Percentiles rank a stretch among this genome's conserved stretches.
These are phyloP conservation scores for Pterocarpus santalinus DNA, from an alignment of 306 rosid species.

Conservation along the genomic window DNA sequence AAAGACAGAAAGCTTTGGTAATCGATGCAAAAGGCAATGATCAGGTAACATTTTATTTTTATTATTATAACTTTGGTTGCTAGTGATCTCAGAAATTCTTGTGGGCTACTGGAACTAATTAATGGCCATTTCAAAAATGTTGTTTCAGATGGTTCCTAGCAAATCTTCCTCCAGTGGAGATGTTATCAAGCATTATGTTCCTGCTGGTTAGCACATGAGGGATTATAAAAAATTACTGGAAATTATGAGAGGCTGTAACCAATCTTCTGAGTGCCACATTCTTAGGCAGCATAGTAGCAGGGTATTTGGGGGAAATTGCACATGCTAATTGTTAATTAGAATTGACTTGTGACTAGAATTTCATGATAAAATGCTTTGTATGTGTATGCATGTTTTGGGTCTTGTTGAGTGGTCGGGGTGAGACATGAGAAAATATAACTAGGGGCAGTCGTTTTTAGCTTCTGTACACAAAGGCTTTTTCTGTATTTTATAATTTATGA, in stretches of 20 bases:
- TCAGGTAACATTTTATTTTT: constrained; percentile 53
- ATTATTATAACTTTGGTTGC: neutral
- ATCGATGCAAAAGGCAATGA: constrained; percentile 48
- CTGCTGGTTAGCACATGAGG: constrained; percentile 41
- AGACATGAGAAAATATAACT: neutral
- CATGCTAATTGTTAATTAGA: constrained; percentile 10
- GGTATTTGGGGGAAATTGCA: constrained; percentile 3
- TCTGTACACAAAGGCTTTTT: neutral
- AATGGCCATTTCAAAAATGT: neutral
- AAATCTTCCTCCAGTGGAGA: constrained; percentile 46
- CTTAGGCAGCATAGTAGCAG: constrained; percentile 10
- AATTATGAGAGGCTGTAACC: neutral
- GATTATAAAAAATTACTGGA: neutral
- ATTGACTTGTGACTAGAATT: constrained; percentile 25
- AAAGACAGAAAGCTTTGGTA: constrained; percentile 48
- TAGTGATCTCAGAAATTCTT: neutral
- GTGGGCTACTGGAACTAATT: constrained; percentile 6
- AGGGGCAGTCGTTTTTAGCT: neutral
- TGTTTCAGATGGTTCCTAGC: constrained; percentile 58
- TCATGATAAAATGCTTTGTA: neutral
- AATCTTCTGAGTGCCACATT: constrained; percentile 8
- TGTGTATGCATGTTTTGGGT: neutral
- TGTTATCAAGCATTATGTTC: constrained; percentile 44
- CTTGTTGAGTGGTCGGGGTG: constrained; percentile 4
- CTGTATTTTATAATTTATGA: neutral